Percentiles rank a stretch among this genome's conserved stretches.
Evolutionary conservation across 208 protist genomes (phyloP).

Genomic region (Polymyxa betae): DNA sequence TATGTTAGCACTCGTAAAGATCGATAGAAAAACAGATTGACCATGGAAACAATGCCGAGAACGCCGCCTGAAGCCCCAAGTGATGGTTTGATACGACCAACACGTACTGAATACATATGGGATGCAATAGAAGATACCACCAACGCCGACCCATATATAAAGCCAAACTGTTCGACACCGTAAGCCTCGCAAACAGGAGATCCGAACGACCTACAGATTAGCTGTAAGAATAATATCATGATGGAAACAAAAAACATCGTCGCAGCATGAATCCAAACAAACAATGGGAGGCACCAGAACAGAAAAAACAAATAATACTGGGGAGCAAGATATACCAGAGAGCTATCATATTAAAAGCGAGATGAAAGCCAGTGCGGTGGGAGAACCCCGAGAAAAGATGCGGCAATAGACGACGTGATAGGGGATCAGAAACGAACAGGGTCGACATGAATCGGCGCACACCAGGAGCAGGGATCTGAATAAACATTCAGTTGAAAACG

Average conservation of each 20-base stretch:
- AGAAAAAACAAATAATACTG: too few species aligned
- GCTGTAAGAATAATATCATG: neutral
- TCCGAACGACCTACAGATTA: neutral
- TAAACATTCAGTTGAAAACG: too few species aligned
- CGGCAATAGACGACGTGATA: neutral
- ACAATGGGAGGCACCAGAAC: too few species aligned
- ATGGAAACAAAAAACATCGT: too few species aligned
- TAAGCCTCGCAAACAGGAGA: neutral
- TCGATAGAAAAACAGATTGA: neutral
- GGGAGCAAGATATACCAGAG: neutral
- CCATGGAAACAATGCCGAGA: neutral
- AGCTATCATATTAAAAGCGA: slow-evolving; percentile 41
- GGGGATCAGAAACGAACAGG: neutral
- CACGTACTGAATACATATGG: neutral
- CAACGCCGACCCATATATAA: neutral
- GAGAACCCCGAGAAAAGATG: slow-evolving; percentile 43
- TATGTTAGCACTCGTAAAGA: neutral
- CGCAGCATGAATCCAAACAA: too few species aligned
- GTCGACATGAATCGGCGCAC: neutral
- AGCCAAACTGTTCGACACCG: slow-evolving; percentile 24
- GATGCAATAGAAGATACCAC: neutral
- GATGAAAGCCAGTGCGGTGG: neutral
- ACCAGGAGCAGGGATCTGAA: too few species aligned
- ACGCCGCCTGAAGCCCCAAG: slow-evolving; percentile 16
- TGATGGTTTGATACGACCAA: neutral